phyloP scores from a whole-genome alignment of 805 yeast species.

The Tetrapisispora nanseiensis region DNA sequence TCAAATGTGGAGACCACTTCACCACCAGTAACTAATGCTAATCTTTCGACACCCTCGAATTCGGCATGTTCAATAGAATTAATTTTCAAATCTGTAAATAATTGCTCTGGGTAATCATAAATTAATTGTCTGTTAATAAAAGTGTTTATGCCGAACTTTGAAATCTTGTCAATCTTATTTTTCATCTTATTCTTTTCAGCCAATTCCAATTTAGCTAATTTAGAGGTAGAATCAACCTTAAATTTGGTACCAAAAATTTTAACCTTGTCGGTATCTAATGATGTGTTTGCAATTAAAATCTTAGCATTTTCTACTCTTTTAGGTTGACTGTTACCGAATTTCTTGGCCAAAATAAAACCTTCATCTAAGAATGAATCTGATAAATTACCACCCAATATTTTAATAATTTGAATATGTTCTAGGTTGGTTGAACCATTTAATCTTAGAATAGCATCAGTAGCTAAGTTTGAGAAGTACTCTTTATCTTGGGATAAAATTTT shows the following conservation, averaged over 20 bases:
- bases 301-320: constrained; percentile 73
- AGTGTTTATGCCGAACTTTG: constrained; percentile 76
- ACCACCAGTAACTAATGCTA: constrained; percentile 95
- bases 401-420: constrained; percentile 87
- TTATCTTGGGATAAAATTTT: constrained; percentile 93
- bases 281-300: constrained; percentile 87
- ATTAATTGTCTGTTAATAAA: constrained; percentile 94
- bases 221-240: constrained; percentile 89
- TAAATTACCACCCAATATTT: constrained; percentile 86
- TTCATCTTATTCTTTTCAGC: constrained; percentile 94
- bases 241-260: constrained; percentile 96
- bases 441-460: constrained; percentile 89
- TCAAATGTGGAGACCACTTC: constrained; percentile 97
- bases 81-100: constrained; percentile 77
- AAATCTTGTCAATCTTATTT: constrained; percentile 77
- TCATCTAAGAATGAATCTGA: constrained; percentile 90
- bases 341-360: constrained; percentile 86
- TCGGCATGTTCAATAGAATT: constrained; percentile 97
- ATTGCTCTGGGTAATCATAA: constrained; percentile 96
- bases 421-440: constrained; percentile 79
- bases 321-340: constrained; percentile 91
- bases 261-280: constrained; percentile 95
- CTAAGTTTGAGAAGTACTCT: constrained; percentile 76
- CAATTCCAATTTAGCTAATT: constrained; percentile 85
- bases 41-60: constrained; percentile 93